phyloP scores from a whole-genome alignment of 2,329 filamentous ascomycete genomes.

The Colletotrichum horii region DNA sequence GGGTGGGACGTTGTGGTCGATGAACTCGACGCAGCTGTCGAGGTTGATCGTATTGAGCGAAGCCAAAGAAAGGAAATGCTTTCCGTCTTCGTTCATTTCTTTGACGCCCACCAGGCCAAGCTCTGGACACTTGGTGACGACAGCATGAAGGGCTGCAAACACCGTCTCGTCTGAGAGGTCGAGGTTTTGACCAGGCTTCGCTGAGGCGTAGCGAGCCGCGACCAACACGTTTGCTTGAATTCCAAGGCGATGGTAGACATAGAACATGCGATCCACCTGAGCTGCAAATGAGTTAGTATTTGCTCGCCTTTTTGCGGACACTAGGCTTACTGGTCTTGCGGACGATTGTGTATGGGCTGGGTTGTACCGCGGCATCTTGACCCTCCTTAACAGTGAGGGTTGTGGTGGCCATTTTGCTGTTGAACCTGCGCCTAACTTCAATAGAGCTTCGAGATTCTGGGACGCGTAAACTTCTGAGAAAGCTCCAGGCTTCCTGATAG shows the following conservation, averaged over 20 bases:
- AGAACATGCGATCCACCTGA: conserved; percentile 24
- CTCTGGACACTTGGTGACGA: conserved; percentile 22
- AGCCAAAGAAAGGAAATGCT: not conserved
- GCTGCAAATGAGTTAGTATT: not conserved
- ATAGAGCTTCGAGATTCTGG: not conserved
- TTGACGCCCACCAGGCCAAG: conserved; percentile 21
- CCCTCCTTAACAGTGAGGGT: not conserved
- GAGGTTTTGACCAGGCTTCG: not conserved
- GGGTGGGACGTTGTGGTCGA: not conserved
- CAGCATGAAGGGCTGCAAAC: conserved; percentile 20
- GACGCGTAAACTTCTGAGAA: not conserved
- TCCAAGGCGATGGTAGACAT: conserved; percentile 25
- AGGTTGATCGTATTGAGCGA: conserved; percentile 6
- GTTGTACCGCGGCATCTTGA: not conserved
- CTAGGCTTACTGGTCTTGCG: not conserved
- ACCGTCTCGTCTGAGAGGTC: conserved; percentile 12
- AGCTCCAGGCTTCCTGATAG: not conserved
- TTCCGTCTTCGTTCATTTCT: not conserved
- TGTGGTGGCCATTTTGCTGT: not conserved
- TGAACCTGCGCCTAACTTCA: not conserved
- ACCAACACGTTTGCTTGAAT: conserved; percentile 28
- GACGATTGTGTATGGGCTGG: not conserved
- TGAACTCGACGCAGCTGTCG: conserved; percentile 12
- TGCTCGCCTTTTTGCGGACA: not conserved
- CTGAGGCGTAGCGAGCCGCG: conserved; percentile 22